Conservation (phyloP, 768 basidiomycete species). For the Hebeloma cylindrosporum region DNA sequence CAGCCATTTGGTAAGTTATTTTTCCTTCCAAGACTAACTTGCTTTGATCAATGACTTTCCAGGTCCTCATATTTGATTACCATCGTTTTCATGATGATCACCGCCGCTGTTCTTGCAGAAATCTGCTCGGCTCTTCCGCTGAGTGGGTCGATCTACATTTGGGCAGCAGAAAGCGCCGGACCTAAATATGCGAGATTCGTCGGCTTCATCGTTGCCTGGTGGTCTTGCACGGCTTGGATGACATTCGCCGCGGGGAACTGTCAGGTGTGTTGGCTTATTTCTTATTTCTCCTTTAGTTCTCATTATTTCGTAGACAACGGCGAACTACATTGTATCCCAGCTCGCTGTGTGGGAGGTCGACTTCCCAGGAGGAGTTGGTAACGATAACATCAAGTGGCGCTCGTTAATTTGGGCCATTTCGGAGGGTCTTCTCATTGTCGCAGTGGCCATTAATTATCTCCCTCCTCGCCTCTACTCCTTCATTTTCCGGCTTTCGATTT, state of each 20-base stretch:
- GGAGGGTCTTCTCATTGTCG: conserved; percentile 65
- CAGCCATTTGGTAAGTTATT: conserved; percentile 68
- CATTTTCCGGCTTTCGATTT: conserved; percentile 76
- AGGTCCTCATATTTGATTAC: conserved; percentile 88
- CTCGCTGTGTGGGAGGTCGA: conserved; percentile 75
- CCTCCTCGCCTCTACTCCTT: conserved; percentile 73
- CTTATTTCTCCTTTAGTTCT: not conserved
- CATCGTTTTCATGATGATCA: conserved; percentile 85
- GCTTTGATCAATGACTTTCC: conserved; percentile 1
- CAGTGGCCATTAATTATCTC: conserved; percentile 83
- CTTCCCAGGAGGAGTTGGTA: conserved; percentile 77
- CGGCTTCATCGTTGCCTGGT: conserved; percentile 91
- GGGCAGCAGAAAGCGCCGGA: conserved; percentile 92
- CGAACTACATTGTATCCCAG: conserved; percentile 88
- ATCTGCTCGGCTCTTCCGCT: conserved; percentile 86
- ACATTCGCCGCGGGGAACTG: conserved; percentile 89
- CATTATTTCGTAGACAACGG: conserved; percentile 58
- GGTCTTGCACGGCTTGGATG: conserved; percentile 96
- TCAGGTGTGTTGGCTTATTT: conserved; percentile 50
- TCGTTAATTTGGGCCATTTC: conserved; percentile 83
- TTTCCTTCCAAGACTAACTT: not conserved
- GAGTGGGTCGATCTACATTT: conserved; percentile 91
- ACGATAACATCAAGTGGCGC: conserved; percentile 80
- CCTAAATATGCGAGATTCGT: conserved; percentile 84
- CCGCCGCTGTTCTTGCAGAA: conserved; percentile 84